Percentiles rank a stretch among this genome's conserved stretches.
These are phyloP conservation scores for Platanthera zijinensis DNA, from an alignment of 106 monocot species.

Conservation along the genomic window DNA sequence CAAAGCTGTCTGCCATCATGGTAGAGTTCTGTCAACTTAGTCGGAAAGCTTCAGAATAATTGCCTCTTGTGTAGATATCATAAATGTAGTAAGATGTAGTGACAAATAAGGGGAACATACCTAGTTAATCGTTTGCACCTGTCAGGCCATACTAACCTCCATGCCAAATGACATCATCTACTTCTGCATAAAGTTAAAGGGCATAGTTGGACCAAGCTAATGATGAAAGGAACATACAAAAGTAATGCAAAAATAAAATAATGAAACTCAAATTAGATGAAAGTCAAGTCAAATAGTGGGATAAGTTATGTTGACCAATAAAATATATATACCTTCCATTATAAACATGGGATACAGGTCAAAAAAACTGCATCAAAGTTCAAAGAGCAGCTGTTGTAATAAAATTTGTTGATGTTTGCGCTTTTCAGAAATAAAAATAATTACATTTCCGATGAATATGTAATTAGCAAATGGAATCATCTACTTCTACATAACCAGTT, in stretches of 20 bases:
- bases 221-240: not conserved
- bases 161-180: not conserved
- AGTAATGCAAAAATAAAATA: constrained; percentile 1
- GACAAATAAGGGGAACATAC: constrained; percentile 3
- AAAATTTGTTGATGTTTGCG: not conserved
- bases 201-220: not conserved
- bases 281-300: not conserved
- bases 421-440: not conserved
- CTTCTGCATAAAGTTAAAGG: not conserved
- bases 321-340: not conserved
- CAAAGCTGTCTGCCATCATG: not conserved
- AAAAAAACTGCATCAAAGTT: not conserved
- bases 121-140: constrained; percentile 1
- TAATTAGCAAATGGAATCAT: no score
- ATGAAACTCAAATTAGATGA: not conserved
- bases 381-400: not conserved
- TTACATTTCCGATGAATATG: not conserved
- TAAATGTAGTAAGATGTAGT: not conserved
- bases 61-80: not conserved
- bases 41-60: not conserved
- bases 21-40: constrained; percentile 5
- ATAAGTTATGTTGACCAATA: not conserved
- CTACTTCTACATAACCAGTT: not conserved
- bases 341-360: not conserved
- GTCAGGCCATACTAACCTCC: constrained; percentile 1